Base-by-base conservation (phyloP, 768 basidiomycete genomes). In the Leccinum sublutescens region DNA sequence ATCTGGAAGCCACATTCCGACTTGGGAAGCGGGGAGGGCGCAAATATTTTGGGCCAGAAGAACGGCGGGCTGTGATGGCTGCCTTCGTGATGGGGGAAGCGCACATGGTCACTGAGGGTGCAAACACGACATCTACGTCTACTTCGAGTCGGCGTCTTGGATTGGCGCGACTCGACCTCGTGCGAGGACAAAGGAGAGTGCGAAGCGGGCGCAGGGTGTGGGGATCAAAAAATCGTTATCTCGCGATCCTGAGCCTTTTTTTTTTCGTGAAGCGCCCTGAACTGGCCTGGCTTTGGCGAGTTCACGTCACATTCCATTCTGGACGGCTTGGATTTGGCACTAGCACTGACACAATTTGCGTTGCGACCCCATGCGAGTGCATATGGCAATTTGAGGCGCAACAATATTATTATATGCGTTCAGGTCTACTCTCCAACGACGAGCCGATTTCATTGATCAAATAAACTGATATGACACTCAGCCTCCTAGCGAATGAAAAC, bases 381-480 rank as follows among this genome's bases (percentile, higher is more conserved):
- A 34, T 34, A 31, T 49, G 25, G 40, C 19, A 56, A 54, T 60
- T 50, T 15, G 57, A 47, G 58, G 58, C 48, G 52, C 52, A 54
- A 36, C 53, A 25, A 19, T 43, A 11, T 10, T n/a, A 19, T 9
- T 10, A 43, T 9, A 43, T 51, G 12, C 48, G 12, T 50, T 50
- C 17, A n/a, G 43, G 15, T 52, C 56, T 45, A 43, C 33, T 61
- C 55, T 40, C 29, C 65, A 63, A 52, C 65, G 55, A 64, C 54
- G 56, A 45, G 21, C 23, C 59, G n/a, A 66, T 71, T 71, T 71
- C 69, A 69, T 71, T 64, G 66, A 71, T 66, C 54, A 48, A 25
- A 17, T 25, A 19, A 15, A 52, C 62, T 67, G 65, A 69, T 68
- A 61, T 23, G 45, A 33, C 23, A 43, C 40, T 43, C 40, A 48